Evolutionary conservation across 2,329 filamentous ascomycete genomes (phyloP).

Genomic region (Corinectria fuckeliana): DNA sequence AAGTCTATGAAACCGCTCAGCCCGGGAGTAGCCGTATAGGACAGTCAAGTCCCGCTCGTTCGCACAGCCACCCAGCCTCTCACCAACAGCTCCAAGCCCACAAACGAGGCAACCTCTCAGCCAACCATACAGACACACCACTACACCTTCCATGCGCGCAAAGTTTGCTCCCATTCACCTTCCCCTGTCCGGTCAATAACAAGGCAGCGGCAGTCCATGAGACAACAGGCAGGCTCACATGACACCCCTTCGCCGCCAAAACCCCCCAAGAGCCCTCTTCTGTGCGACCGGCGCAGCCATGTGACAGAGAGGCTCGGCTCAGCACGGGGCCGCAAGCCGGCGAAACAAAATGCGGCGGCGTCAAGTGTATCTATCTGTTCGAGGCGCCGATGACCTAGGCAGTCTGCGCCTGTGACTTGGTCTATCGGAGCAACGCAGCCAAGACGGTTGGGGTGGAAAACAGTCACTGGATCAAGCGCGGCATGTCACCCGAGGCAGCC

Average conservation of each 20-base stretch:
- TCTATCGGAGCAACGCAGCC: neutral
- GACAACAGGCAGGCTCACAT: neutral
- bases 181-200: too few species aligned
- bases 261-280: neutral
- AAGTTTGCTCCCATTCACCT: too few species aligned
- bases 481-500: conserved; percentile 13
- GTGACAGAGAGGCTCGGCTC: neutral
- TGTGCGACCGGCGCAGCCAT: too few species aligned
- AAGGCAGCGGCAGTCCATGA: neutral
- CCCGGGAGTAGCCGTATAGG: too few species aligned
- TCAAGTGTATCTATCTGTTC: neutral
- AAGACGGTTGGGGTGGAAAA: neutral
- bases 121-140: too few species aligned
- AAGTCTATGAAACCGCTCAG: too few species aligned
- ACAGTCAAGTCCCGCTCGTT: too few species aligned
- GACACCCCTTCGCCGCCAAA: neutral
- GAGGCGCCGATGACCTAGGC: neutral
- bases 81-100: too few species aligned
- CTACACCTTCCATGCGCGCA: too few species aligned
- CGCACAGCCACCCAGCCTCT: too few species aligned
- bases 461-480: conserved; percentile 2
- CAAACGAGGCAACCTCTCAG: too few species aligned
- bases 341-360: neutral
- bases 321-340: neutral
- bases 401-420: neutral